Conservation (phyloP, 2,329 filamentous ascomycete genomes). For the Scedosporium apiospermum region DNA sequence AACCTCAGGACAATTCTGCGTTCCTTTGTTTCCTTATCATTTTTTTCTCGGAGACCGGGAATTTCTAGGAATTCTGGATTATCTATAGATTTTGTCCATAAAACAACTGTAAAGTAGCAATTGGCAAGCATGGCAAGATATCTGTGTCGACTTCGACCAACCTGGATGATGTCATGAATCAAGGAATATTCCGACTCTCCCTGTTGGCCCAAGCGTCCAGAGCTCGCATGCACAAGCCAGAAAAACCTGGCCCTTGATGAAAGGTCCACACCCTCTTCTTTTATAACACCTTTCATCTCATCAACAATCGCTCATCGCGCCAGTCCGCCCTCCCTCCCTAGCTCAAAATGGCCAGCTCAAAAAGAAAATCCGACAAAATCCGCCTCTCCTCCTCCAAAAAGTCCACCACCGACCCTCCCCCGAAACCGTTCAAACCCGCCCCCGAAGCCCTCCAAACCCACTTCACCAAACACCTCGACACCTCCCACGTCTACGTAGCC, state of each 20-base stretch:
- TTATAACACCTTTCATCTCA: neutral
- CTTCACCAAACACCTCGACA: constrained; percentile 57
- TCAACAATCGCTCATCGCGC: neutral
- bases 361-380: constrained; percentile 22
- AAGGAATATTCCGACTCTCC: neutral
- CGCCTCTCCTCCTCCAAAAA: constrained; percentile 14
- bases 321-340: neutral
- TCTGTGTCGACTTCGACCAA: neutral
- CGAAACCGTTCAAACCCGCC: constrained; percentile 57
- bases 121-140: neutral
- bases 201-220: constrained; percentile 2
- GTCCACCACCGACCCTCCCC: constrained; percentile 13
- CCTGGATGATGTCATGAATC: neutral
- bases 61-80: no score
- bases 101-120: neutral
- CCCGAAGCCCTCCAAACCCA: constrained; percentile 48
- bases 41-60: no score
- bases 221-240: neutral
- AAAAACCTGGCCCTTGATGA: neutral
- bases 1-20: neutral
- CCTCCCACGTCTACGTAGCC: constrained; percentile 68
- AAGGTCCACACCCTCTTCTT: neutral
- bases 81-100: neutral
- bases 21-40: neutral
- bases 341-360: constrained; percentile 16